Evolutionary conservation across 2,329 filamentous ascomycete genomes (phyloP), one percentile per base, ranked within the genome.

Genomic region (Dothistroma pini): DNA sequence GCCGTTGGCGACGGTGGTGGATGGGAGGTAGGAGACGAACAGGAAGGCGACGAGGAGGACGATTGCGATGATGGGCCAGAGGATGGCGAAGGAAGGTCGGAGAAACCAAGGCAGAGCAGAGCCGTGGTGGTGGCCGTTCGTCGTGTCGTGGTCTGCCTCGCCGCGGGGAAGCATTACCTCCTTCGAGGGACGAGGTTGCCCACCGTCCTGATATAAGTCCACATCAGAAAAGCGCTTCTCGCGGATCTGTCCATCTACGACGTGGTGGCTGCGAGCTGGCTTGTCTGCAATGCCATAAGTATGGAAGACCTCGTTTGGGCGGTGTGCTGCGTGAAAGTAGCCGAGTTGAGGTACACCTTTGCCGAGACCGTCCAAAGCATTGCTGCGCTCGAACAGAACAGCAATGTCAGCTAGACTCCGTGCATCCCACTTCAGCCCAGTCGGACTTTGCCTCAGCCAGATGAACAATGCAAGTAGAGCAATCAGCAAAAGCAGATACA

Each of bases 341-440:
- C 93, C 91, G n/a, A 97, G 82, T 63, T 81, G 84, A 69, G 80
- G 76, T 69, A 89, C 84, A 35, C 85, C 80, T 53, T 81, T 79
- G 16, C 76, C 78, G 8, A 76, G 75, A 49, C 86, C 81, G 22
- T 81, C 79, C 54, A 92, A 81, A 19, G 88, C 86, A 74, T 96
- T 96, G 65, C 90, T 93, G 62, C 89, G 85, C 65, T 91, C 88
- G 29, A 96, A 81, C 11, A 97, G 80, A 1, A 88, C 85, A 49
- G 95, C 83, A 41, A 96, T 78, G 72, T 97, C 92, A 2, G 90
- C 93, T 8, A 97, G 79, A 25, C 88, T 93, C 51, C 88, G 83
- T 2, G 91, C 84, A 71, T 96, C 91, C 93, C 93, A 97, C 70
- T 89, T 83, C 63, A 96, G 79, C 0, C 92, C 92, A 0, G 91